phyloP scores from a whole-genome alignment of 164 flowering plant genomes.

The Umbellularia californica region DNA sequence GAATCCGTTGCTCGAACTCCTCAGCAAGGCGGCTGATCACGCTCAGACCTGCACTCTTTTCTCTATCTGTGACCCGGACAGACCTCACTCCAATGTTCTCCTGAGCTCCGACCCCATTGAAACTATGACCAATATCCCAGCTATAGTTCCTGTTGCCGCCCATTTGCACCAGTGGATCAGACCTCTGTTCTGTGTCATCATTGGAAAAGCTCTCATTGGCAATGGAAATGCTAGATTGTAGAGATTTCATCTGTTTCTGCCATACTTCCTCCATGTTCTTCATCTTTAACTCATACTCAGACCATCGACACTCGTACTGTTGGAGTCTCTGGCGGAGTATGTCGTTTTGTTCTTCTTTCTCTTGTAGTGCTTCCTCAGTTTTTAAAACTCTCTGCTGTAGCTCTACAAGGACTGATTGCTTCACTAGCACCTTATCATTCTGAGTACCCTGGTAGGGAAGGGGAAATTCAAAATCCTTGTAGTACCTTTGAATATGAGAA shows the following conservation, averaged over 20 bases:
- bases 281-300: slow-evolving; percentile 89
- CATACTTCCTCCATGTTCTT: slow-evolving; percentile 98
- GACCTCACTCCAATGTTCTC: slow-evolving; percentile 59
- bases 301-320: slow-evolving; percentile 92
- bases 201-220: slow-evolving; percentile 82
- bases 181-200: slow-evolving; percentile 65
- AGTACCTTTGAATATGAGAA: not conserved
- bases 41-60: slow-evolving; percentile 70
- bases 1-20: slow-evolving; percentile 87
- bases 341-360: slow-evolving; percentile 88
- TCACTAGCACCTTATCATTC: slow-evolving; percentile 71
- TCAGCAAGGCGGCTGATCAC: slow-evolving; percentile 79
- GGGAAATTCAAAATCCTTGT: not conserved
- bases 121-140: slow-evolving; percentile 47
- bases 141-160: slow-evolving; percentile 45
- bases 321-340: slow-evolving; percentile 85
- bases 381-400: slow-evolving; percentile 80
- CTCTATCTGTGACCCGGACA: slow-evolving; percentile 32
- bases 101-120: slow-evolving; percentile 18
- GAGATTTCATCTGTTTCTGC: slow-evolving; percentile 96
- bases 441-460: slow-evolving; percentile 45
- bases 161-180: slow-evolving; percentile 66
- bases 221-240: slow-evolving; percentile 87
- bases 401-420: slow-evolving; percentile 78
- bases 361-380: slow-evolving; percentile 85